These are phyloP conservation scores for Salix arbutifolia DNA, from an alignment of 345 rosid genomes.

Conservation along the genomic window DNA sequence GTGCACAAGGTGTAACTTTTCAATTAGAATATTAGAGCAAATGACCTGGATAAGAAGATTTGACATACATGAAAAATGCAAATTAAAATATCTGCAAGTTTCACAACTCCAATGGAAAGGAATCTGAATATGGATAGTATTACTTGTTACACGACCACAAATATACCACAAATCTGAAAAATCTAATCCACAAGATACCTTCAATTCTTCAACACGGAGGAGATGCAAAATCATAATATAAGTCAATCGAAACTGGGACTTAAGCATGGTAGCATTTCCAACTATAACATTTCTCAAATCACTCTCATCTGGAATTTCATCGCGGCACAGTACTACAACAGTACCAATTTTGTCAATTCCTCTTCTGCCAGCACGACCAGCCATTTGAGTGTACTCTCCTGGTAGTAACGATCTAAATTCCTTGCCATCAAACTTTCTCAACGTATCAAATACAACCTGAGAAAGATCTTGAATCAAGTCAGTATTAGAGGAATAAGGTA, in stretches of 20 bases:
- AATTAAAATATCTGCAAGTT: neutral
- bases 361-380: constrained; percentile 99
- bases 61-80: neutral
- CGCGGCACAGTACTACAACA: constrained; percentile 88
- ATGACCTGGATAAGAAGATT: neutral
- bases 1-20: too few species aligned
- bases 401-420: constrained; percentile 80
- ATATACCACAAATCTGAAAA: neutral
- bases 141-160: neutral
- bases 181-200: constrained; percentile 44
- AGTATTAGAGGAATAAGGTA: constrained; percentile 9
- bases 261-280: constrained; percentile 80
- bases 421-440: constrained; percentile 94
- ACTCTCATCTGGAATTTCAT: constrained; percentile 79
- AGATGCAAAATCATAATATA: constrained; percentile 97
- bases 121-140: neutral
- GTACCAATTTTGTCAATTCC: constrained; percentile 97
- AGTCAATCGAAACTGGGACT: constrained; percentile 93
- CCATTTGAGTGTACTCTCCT: constrained; percentile 99
- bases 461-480: constrained; percentile 19
- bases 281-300: constrained; percentile 57
- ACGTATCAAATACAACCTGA: constrained; percentile 87
- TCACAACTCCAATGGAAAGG: constrained; percentile 7
- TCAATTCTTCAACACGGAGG: constrained; percentile 95
- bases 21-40: neutral